Evolutionary conservation across 2,329 filamentous ascomycete genomes (phyloP), one percentile per base, ranked within the genome.

Genomic region (Xylariaceae sp.): DNA sequence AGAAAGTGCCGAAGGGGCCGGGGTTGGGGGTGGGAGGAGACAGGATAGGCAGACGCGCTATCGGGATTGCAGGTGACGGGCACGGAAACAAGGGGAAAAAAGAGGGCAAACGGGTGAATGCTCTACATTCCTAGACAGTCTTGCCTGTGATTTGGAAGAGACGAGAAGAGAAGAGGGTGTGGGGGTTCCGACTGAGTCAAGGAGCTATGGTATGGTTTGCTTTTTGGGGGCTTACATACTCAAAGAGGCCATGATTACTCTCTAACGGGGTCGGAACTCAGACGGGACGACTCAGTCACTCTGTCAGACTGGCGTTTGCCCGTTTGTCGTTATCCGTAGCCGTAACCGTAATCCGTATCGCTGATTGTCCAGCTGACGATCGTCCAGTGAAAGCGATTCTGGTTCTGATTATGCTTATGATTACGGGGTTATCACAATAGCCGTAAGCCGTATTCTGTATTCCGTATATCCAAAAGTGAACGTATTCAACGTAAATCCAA

Each of bases 171-270:
- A 39, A 15, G 44, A 35, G 47, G 51, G 50, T 30, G 53, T 17
- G 35, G 18, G 53, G 18, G 30, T 23, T 41, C 23, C 23, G 37
- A 53, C 37, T 35, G 57, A 57, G 57, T 55, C 45, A 41, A 56
- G 55, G 48, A 49, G 51, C 47, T 4, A 8, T 41, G 23, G 23
- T 5, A 30, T 30, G 23, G 23, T 30, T 30, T 30, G 23, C 23
- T 30, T 30, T 41, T 35, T 57, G 50, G 56, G 60, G 63, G 66
- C 61, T 70, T 67, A 71, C 69, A 68, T 69, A 71, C 69, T 69
- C 56, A 71, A 63, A 57, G 69, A 69, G 51, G 69, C 66, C 69
- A 71, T 71, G 63, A 35, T 64, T 35, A 53, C 37, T 52, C 55
- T 54, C 39, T 35, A 39, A 57, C 23, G 23, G 23, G 23, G 23